Percentiles rank a stretch among this genome's conserved stretches.
Conservation (phyloP, 2,329 filamentous ascomycete genomes). For the Phoma sp. region DNA sequence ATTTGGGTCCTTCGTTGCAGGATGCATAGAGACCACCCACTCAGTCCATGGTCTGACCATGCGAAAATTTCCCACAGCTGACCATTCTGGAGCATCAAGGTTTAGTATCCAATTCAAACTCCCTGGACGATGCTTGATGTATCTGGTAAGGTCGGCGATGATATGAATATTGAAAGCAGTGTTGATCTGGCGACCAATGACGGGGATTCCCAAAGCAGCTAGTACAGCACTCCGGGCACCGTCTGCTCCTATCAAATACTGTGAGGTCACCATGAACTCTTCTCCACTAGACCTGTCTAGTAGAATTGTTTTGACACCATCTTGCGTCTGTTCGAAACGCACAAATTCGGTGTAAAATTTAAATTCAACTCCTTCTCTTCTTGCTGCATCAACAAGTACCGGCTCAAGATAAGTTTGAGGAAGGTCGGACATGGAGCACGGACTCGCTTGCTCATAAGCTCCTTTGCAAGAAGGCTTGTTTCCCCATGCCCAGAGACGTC, state of each 20-base stretch:
- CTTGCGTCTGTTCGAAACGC: constrained; percentile 28
- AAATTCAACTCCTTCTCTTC: constrained; percentile 47
- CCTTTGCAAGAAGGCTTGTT: constrained; percentile 47
- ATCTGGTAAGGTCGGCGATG: constrained; percentile 58
- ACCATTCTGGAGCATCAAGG: constrained; percentile 56
- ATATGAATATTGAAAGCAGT: constrained; percentile 58
- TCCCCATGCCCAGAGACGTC: constrained; percentile 52
- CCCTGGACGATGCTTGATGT: constrained; percentile 58
- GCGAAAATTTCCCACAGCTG: constrained; percentile 41
- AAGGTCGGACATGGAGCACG: constrained; percentile 51
- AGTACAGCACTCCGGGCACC: constrained; percentile 57
- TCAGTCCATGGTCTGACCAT: constrained; percentile 70
- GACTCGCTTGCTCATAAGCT: constrained; percentile 52
- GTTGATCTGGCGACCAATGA: constrained; percentile 55
- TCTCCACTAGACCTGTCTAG: constrained; percentile 44
- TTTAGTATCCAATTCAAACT: constrained; percentile 68
- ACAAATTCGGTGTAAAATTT: constrained; percentile 49
- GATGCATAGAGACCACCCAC: constrained; percentile 51
- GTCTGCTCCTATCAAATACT: constrained; percentile 66
- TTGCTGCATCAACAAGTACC: constrained; percentile 48
- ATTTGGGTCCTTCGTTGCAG: constrained; percentile 3
- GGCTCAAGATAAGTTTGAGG: constrained; percentile 54
- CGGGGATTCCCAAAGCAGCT: constrained; percentile 54
- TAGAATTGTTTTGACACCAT: constrained; percentile 22
- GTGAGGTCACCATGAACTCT: constrained; percentile 57